These are phyloP conservation scores for Eleusine indica DNA, from an alignment of 176 grass and related monocot genomes.

Conservation along the genomic window DNA sequence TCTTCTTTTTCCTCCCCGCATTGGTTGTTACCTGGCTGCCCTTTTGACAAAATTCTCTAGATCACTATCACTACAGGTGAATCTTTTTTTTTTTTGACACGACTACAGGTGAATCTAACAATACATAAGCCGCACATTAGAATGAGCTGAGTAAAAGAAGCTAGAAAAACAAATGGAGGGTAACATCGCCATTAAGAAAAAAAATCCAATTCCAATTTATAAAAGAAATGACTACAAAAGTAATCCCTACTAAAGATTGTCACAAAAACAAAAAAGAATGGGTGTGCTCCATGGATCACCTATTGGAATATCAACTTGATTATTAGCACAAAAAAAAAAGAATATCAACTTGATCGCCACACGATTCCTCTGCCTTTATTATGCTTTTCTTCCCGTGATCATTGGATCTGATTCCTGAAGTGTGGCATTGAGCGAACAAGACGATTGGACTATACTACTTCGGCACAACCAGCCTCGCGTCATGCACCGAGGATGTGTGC, in stretches of 20 bases:
- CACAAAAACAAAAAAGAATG: too few species aligned
- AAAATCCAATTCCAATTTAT: not conserved
- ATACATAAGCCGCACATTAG: too few species aligned
- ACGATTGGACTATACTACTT: not conserved
- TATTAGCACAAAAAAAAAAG: too few species aligned
- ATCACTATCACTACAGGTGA: too few species aligned
- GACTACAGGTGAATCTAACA: too few species aligned
- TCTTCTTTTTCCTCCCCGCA: not conserved
- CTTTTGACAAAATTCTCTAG: not conserved
- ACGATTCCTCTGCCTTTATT: not conserved
- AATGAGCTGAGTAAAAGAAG: too few species aligned
- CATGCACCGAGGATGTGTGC: too few species aligned
- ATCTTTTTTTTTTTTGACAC: too few species aligned
- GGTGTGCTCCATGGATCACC: not conserved
- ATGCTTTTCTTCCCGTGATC: not conserved
- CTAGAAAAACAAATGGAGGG: too few species aligned
- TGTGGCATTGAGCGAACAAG: not conserved
- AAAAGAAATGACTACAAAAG: too few species aligned
- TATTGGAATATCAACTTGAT: not conserved
- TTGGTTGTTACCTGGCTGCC: too few species aligned
- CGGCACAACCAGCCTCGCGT: not conserved
- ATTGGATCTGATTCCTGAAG: conserved; percentile 4
- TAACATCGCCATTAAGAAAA: not conserved
- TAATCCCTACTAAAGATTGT: not conserved
- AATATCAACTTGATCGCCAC: not conserved